These are phyloP conservation scores for Chenopodium suecicum DNA, from an alignment of 148 eudicot genomes.

Conservation along the genomic window DNA sequence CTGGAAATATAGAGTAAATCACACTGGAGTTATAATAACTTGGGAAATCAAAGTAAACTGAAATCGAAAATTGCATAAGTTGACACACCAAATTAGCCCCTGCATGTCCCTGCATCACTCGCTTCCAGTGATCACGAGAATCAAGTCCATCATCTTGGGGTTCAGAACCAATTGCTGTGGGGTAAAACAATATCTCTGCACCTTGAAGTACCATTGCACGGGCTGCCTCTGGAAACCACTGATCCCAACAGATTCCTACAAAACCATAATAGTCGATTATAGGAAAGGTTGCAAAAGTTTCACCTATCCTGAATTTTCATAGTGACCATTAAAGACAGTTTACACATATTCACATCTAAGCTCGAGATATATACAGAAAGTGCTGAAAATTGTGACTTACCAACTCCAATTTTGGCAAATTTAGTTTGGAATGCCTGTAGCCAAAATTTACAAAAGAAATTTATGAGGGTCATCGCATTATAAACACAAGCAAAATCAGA, in stretches of 20 bases:
- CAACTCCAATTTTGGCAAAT: conserved; percentile 97
- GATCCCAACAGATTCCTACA: conserved; percentile 98
- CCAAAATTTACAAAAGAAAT: conserved; percentile 15
- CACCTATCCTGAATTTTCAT: neutral
- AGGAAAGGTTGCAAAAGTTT: neutral
- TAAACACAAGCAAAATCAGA: neutral
- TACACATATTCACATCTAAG: neutral
- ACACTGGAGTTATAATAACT: neutral
- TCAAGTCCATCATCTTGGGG: conserved; percentile 94
- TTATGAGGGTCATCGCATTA: conserved; percentile 15
- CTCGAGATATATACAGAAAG: neutral
- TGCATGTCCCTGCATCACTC: conserved; percentile 99
- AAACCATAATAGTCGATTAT: neutral
- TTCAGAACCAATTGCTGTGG: conserved; percentile 97
- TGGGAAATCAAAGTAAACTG: neutral
- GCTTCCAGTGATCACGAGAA: conserved; percentile 95
- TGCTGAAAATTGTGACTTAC: conserved; percentile 41
- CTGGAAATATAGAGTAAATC: neutral
- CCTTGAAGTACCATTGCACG: conserved; percentile 98
- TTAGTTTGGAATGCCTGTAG: conserved; percentile 86
- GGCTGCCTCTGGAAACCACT: conserved; percentile 98
- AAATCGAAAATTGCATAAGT: neutral
- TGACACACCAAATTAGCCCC: conserved; percentile 85
- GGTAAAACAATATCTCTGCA: conserved; percentile 92
- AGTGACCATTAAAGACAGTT: neutral